phyloP scores from a whole-genome alignment of 139 green algal species.

The Chlamydomonas schloesseri region DNA sequence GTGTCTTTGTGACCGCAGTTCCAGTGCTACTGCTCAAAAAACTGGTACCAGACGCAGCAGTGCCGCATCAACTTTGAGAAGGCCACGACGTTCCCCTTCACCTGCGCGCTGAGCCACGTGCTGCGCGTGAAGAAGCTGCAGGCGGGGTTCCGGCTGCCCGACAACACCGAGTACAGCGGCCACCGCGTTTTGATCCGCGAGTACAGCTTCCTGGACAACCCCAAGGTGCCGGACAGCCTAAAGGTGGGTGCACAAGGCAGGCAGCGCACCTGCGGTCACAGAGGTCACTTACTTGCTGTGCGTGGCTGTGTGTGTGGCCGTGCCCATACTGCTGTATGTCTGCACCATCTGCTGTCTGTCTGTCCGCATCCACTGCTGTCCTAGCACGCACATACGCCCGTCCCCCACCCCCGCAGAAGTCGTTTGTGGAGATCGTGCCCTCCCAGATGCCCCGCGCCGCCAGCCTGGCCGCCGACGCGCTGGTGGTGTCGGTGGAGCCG shows the following conservation, averaged over 20 bases:
- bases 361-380: too few species aligned
- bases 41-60: conserved; percentile 40
- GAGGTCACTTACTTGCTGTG: not conserved
- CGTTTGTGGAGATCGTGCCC: conserved; percentile 25
- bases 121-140: not conserved
- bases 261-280: not conserved
- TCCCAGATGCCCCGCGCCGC: not conserved
- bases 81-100: not conserved
- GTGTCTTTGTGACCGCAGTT: not conserved
- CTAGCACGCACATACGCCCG: too few species aligned
- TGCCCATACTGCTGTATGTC: not conserved
- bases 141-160: not conserved
- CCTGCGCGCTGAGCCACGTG: not conserved
- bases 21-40: conserved; percentile 50
- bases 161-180: not conserved
- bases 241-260: not conserved
- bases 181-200: conserved; percentile 2
- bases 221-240: conserved; percentile 19
- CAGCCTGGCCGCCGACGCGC: not conserved
- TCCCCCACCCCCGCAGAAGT: not conserved
- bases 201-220: conserved; percentile 17
- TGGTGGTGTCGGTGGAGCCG: not conserved
- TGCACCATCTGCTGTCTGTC: too few species aligned
- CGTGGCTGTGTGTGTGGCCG: too few species aligned
- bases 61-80: conserved; percentile 9